Evolutionary conservation across 129 eudicot species (phyloP), one percentile per base, ranked within the genome.

Genomic region (Saposhnikovia divaricata): DNA sequence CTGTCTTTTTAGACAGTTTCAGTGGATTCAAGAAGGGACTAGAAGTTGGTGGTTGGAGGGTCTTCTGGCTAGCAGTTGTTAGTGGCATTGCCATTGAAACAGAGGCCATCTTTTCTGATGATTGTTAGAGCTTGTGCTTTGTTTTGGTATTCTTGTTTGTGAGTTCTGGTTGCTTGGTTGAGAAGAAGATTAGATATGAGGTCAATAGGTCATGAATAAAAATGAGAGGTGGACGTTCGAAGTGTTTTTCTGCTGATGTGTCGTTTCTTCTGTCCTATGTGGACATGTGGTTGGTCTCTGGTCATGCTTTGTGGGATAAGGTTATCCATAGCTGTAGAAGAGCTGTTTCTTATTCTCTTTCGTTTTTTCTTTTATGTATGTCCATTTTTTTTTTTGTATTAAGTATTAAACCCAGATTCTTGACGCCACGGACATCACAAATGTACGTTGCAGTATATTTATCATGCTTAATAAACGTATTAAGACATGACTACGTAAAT

Each of bases 81-180:
- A 80, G 27, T 38, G 87, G 84, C 85, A 86, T 83, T 10, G 91
- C 84, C 89, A 85, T 86, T 77, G 91, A 81, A 82, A 86, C 84
- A 76, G 89, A 81, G 43, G 88, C 84, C 89, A 86, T 82, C 25
- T 72, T 42, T 72, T 47, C 12, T 12, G 53, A 2, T 79, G 23
- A n/a, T 77, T 28, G 21, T 9, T 27, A 10, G 38, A 0, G 44
- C 70, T 38, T 23, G 2, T 27, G 11, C 28, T 18, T 47, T 37
- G 16, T 1, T 7, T 51, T 4, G 7, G 21, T n/a, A 0, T 75
- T 51, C 7, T 13, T 76, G 12, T 50, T 40, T 34, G 61, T 16
- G 21, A 75, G 70, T 16, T n/a, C 5, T 44, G 16, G 3, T 3
- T 23, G 8, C 16, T 37, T 39, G 51, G 77, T 25, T 73, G 39